Conservation (phyloP, 495 filamentous ascomycete genomes). For the Aspergillus baeticus region DNA sequence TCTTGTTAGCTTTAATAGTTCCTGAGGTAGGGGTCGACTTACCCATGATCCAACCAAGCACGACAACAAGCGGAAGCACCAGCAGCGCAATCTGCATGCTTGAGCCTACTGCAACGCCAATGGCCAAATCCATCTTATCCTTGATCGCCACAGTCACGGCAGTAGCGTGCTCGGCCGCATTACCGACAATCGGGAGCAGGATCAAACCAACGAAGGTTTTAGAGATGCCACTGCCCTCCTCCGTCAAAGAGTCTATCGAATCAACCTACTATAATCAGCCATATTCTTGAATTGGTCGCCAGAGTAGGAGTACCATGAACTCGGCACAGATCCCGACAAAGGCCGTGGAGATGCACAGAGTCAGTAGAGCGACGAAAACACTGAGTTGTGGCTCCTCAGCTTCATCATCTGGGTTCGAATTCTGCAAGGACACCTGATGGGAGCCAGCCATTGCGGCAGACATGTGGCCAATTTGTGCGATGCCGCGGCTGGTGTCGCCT, state of each 20-base stretch:
- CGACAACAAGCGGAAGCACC: constrained; percentile 72
- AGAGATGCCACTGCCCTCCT: constrained; percentile 49
- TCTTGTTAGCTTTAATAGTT: neutral
- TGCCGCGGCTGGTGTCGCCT: constrained; percentile 56
- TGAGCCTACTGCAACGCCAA: constrained; percentile 80
- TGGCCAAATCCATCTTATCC: constrained; percentile 88
- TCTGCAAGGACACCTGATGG: constrained; percentile 39
- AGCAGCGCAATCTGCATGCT: constrained; percentile 86
- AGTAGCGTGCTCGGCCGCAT: constrained; percentile 85
- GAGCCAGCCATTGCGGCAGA: constrained; percentile 40
- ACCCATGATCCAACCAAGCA: constrained; percentile 80
- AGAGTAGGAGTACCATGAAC: constrained; percentile 62
- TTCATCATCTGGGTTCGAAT: constrained; percentile 53
- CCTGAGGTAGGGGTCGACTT: constrained; percentile 23
- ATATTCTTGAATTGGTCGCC: neutral
- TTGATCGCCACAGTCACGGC: constrained; percentile 84
- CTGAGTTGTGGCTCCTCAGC: constrained; percentile 73
- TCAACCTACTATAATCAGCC: constrained; percentile 40
- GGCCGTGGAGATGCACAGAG: constrained; percentile 68
- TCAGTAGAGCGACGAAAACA: constrained; percentile 65
- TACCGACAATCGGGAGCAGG: constrained; percentile 84
- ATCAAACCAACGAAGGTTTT: constrained; percentile 83
- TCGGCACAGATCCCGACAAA: constrained; percentile 88
- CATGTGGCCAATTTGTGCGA: constrained; percentile 61
- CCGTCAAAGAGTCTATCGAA: constrained; percentile 70